phyloP scores from a whole-genome alignment of 2,329 filamentous ascomycete genomes.

The Sarocladiaceae sp. region DNA sequence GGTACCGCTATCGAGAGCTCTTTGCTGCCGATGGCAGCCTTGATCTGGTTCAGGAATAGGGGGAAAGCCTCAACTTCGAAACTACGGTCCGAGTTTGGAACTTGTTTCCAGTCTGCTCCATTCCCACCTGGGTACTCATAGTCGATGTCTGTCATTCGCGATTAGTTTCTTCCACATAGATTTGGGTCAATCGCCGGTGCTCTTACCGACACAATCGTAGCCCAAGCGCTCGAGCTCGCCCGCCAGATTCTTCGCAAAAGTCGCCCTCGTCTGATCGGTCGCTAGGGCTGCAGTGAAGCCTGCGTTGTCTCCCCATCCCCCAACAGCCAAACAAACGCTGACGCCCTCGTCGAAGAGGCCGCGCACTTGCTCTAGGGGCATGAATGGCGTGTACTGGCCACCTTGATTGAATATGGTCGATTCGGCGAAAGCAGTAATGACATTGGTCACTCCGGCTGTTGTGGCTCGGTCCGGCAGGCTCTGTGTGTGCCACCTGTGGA shows the following conservation, averaged over 20 bases:
- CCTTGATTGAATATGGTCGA: slow-evolving; percentile 41
- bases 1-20: slow-evolving; percentile 63
- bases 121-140: slow-evolving; percentile 62
- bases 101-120: slow-evolving; percentile 59
- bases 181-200: neutral
- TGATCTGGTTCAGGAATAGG: slow-evolving; percentile 53
- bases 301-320: slow-evolving; percentile 57
- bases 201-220: slow-evolving; percentile 53
- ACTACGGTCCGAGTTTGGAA: slow-evolving; percentile 51
- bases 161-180: neutral
- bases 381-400: slow-evolving; percentile 42
- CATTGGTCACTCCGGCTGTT: slow-evolving; percentile 43
- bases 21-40: slow-evolving; percentile 51
- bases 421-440: slow-evolving; percentile 48
- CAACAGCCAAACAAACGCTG: slow-evolving; percentile 60
- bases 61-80: slow-evolving; percentile 58
- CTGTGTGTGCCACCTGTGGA: slow-evolving; percentile 22
- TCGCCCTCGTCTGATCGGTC: slow-evolving; percentile 37
- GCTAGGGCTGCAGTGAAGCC: slow-evolving; percentile 48
- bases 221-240: slow-evolving; percentile 45
- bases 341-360: slow-evolving; percentile 45
- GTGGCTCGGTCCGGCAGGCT: slow-evolving; percentile 28
- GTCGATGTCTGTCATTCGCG: slow-evolving; percentile 47
- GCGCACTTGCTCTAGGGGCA: slow-evolving; percentile 43
- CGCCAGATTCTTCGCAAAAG: slow-evolving; percentile 53